Conservation (phyloP, 768 basidiomycete species). For the Tulasnella sp. region DNA sequence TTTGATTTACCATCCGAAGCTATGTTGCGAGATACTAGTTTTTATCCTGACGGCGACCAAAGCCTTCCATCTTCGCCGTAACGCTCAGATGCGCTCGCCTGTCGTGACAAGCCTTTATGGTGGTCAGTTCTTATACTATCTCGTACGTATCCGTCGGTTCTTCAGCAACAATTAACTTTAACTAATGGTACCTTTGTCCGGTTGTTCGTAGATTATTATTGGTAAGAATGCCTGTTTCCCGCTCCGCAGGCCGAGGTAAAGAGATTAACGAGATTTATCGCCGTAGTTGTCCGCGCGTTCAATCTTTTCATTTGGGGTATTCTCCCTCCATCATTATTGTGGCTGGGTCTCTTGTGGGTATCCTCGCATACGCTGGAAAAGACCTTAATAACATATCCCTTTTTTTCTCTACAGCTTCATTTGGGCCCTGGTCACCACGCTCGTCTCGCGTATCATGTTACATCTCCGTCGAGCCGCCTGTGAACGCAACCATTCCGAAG, state of each 20-base stretch:
- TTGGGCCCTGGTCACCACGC: not conserved
- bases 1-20: not conserved
- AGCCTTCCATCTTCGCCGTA: not conserved
- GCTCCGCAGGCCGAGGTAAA: not conserved
- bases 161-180: too few relatives aligned
- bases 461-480: not conserved
- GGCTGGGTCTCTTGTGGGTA: not conserved
- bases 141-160: not conserved
- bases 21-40: not conserved
- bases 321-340: not conserved
- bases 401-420: not conserved
- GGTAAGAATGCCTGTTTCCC: not conserved
- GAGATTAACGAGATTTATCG: not conserved
- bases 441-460: not conserved
- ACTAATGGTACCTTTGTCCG: not conserved
- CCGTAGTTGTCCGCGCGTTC: not conserved
- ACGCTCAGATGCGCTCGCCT: not conserved
- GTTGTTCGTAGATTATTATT: not conserved
- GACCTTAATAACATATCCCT: not conserved
- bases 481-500: not conserved
- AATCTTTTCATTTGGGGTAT: slow-evolving; percentile 3
- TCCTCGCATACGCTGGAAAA: not conserved
- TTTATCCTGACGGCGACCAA: not conserved
- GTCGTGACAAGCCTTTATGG: not conserved
- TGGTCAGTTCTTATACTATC: not conserved